These are phyloP conservation scores for Erigeron canadensis DNA, from an alignment of 129 eudicot genomes.

Conservation along the genomic window DNA sequence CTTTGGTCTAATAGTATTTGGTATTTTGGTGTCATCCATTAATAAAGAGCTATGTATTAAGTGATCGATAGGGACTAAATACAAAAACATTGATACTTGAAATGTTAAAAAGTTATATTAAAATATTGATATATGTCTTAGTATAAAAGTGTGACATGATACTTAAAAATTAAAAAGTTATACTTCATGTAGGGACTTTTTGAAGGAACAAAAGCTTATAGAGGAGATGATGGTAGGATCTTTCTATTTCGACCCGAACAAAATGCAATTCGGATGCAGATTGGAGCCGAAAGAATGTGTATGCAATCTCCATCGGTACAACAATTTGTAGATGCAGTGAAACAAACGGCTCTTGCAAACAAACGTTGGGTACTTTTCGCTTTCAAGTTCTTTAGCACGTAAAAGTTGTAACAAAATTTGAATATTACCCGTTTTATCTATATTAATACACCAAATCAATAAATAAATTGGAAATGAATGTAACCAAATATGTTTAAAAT, in stretches of 20 bases:
- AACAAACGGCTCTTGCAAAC: conserved; percentile 76
- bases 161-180: background rate
- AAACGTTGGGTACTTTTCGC: conserved; percentile 67
- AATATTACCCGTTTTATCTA: background rate
- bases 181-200: conserved; percentile 55
- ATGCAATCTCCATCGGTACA: conserved; percentile 77
- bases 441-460: background rate
- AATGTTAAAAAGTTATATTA: too few relatives aligned
- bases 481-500: too few relatives aligned
- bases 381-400: background rate
- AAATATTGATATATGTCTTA: background rate
- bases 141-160: background rate
- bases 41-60: too few relatives aligned
- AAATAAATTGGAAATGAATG: too few relatives aligned
- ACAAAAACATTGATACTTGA: too few relatives aligned
- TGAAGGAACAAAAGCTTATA: conserved; percentile 81
- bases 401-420: background rate
- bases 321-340: conserved; percentile 82
- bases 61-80: too few relatives aligned
- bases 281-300: conserved; percentile 95
- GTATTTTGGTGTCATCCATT: too few relatives aligned
- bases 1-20: too few relatives aligned
- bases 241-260: conserved; percentile 76
- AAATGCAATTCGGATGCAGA: conserved; percentile 81
- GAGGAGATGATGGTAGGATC: conserved; percentile 66